phyloP scores from a whole-genome alignment of 768 basidiomycete genomes.

The Tylopilus intermedius region DNA sequence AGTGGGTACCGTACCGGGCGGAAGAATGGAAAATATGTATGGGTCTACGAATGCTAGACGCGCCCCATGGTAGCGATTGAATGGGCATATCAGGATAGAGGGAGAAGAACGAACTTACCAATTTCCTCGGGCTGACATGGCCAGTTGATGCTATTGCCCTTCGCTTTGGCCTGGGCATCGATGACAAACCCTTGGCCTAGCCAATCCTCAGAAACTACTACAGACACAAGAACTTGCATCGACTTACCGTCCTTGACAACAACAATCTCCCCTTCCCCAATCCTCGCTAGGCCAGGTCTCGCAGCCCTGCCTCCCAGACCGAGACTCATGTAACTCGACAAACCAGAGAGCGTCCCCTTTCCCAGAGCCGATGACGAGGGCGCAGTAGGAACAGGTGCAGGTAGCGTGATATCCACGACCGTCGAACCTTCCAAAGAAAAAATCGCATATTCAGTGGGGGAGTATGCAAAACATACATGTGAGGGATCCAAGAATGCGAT shows the following conservation, averaged over 20 bases:
- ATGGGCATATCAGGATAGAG: slow-evolving; percentile 51
- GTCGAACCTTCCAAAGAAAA: slow-evolving; percentile 61
- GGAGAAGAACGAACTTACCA: slow-evolving; percentile 34
- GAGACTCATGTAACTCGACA: slow-evolving; percentile 82
- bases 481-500: slow-evolving; percentile 68
- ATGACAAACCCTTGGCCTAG: slow-evolving; percentile 68
- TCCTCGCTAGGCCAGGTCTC: slow-evolving; percentile 55
- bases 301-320: slow-evolving; percentile 65
- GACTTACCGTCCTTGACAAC: slow-evolving; percentile 76
- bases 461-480: slow-evolving; percentile 70
- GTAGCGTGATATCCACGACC: slow-evolving; percentile 49
- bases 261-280: slow-evolving; percentile 59
- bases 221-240: background rate
- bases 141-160: slow-evolving; percentile 58
- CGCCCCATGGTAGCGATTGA: slow-evolving; percentile 49
- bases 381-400: slow-evolving; percentile 34
- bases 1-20: slow-evolving; percentile 54
- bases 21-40: slow-evolving; percentile 72
- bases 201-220: background rate
- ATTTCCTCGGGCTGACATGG: slow-evolving; percentile 79
- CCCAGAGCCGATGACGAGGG: slow-evolving; percentile 30
- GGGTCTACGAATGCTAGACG: slow-evolving; percentile 64
- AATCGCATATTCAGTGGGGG: slow-evolving; percentile 60
- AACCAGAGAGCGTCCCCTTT: slow-evolving; percentile 68
- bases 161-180: slow-evolving; percentile 53